A percentile compares a stretch with the other conserved stretches of the same genome.
phyloP scores from a whole-genome alignment of 805 yeast species.

The Middelhovenomyces tepae region DNA sequence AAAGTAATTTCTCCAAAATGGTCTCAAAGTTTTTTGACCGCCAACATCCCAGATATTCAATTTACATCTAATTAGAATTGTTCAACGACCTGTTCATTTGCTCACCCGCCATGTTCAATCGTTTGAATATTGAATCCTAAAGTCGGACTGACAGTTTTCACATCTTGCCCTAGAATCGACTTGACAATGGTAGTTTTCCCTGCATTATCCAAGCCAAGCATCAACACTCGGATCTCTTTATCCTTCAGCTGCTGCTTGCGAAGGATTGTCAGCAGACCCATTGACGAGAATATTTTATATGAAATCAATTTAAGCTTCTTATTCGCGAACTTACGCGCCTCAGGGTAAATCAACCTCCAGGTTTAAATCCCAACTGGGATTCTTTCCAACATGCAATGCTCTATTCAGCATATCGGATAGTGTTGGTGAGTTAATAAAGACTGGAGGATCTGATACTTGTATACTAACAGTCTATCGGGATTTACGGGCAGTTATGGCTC shows the following conservation, averaged over 20 bases:
- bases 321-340: too few relatives aligned
- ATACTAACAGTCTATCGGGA: conserved; percentile 3
- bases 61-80: conserved; percentile 21
- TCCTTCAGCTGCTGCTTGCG: conserved; percentile 78
- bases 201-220: conserved; percentile 82
- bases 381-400: too few relatives aligned
- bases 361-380: too few relatives aligned
- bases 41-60: conserved; percentile 68
- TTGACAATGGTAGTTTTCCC: conserved; percentile 85
- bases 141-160: conserved; percentile 65
- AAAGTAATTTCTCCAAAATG: conserved; percentile 91
- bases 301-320: too few relatives aligned
- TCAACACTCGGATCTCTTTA: conserved; percentile 60
- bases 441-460: too few relatives aligned
- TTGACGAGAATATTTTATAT: too few relatives aligned
- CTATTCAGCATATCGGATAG: too few relatives aligned
- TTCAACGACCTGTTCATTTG: neutral
- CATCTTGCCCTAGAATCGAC: conserved; percentile 41
- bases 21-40: conserved; percentile 73
- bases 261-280: conserved; percentile 78
- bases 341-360: too few relatives aligned
- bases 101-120: conserved; percentile 32
- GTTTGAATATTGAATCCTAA: conserved; percentile 81
- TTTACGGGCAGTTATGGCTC: conserved; percentile 4
- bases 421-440: too few relatives aligned